Conservation (phyloP, 2,329 filamentous ascomycete species). For the Xylariaceae sp. region DNA sequence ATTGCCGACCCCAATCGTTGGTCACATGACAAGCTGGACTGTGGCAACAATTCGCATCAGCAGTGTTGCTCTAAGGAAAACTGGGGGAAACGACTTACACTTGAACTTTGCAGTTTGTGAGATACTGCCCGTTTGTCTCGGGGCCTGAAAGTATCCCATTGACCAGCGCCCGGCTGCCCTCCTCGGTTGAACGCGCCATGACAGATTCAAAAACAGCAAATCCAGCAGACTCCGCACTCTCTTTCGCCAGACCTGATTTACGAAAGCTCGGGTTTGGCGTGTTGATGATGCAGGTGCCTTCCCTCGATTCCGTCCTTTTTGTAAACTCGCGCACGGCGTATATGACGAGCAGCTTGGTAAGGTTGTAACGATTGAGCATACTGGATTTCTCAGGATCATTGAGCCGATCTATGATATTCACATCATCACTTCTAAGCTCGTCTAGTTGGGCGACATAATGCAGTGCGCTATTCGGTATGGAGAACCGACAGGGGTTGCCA, state of each 20-base stretch:
- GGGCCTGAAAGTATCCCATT: slow-evolving; percentile 28
- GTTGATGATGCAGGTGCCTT: slow-evolving; percentile 33
- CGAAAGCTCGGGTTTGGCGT: slow-evolving; percentile 42
- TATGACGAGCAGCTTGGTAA: slow-evolving; percentile 33
- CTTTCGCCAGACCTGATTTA: slow-evolving; percentile 32
- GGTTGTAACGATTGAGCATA: slow-evolving; percentile 32
- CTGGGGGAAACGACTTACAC: slow-evolving; percentile 17
- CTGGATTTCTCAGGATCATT: slow-evolving; percentile 27
- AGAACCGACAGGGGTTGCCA: slow-evolving; percentile 14
- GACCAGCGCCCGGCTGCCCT: slow-evolving; percentile 38
- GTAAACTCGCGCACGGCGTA: slow-evolving; percentile 33
- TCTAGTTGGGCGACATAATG: slow-evolving; percentile 24
- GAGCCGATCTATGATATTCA: slow-evolving; percentile 30
- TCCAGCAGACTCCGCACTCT: slow-evolving; percentile 7
- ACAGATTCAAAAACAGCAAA: slow-evolving; percentile 21
- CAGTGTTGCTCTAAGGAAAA: background rate
- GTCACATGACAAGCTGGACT: slow-evolving; percentile 32
- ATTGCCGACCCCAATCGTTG: slow-evolving; percentile 28
- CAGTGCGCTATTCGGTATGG: slow-evolving; percentile 24
- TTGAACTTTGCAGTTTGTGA: slow-evolving; percentile 33
- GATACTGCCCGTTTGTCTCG: slow-evolving; percentile 35
- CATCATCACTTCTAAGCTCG: slow-evolving; percentile 19
- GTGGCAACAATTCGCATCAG: slow-evolving; percentile 12
- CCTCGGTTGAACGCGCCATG: slow-evolving; percentile 44
- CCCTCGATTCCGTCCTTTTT: slow-evolving; percentile 6